Percentiles rank a stretch among this genome's conserved stretches.
phyloP scores from a whole-genome alignment of 352 stramenopile genomes.

The Globisporangium cederbergense region DNA sequence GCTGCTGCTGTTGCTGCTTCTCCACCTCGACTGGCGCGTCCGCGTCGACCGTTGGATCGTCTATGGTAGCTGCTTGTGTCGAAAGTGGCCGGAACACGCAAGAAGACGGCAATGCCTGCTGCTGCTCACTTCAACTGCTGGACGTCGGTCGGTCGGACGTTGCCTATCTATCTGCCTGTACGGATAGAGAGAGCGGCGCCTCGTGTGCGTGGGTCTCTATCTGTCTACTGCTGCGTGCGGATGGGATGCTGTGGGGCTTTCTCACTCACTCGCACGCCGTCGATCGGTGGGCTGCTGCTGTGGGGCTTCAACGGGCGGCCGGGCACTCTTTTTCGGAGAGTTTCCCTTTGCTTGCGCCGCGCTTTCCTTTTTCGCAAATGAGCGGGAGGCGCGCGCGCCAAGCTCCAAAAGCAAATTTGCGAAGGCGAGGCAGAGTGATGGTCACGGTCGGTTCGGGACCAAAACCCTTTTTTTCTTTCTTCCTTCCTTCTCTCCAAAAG shows the following conservation, averaged over 20 bases:
- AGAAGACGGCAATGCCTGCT: background rate
- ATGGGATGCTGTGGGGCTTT: background rate
- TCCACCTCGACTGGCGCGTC: constrained; percentile 34
- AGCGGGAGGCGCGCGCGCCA: constrained; percentile 22
- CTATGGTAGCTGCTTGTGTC: constrained; percentile 30
- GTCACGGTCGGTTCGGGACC: constrained; percentile 5
- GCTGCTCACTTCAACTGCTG: constrained; percentile 10
- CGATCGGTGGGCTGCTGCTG: constrained; percentile 8
- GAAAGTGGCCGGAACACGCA: background rate
- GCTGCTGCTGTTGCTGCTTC: constrained; percentile 20
- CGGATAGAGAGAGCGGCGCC: background rate
- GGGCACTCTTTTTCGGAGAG: background rate
- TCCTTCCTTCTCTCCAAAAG: constrained; percentile 1
- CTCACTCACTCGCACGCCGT: background rate
- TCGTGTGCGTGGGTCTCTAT: background rate
- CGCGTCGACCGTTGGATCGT: constrained; percentile 31
- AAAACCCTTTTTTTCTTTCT: background rate
- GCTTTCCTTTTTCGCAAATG: constrained; percentile 59
- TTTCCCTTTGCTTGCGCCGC: constrained; percentile 15
- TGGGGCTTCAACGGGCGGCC: constrained; percentile 1
- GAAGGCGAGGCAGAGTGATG: constrained; percentile 18
- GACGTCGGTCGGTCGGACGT: constrained; percentile 1
- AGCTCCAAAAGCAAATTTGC: constrained; percentile 15
- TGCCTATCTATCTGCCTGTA: background rate
- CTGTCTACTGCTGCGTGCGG: background rate